phyloP scores from a whole-genome alignment of 163 green algal species.

The Chloroidium sp. region DNA sequence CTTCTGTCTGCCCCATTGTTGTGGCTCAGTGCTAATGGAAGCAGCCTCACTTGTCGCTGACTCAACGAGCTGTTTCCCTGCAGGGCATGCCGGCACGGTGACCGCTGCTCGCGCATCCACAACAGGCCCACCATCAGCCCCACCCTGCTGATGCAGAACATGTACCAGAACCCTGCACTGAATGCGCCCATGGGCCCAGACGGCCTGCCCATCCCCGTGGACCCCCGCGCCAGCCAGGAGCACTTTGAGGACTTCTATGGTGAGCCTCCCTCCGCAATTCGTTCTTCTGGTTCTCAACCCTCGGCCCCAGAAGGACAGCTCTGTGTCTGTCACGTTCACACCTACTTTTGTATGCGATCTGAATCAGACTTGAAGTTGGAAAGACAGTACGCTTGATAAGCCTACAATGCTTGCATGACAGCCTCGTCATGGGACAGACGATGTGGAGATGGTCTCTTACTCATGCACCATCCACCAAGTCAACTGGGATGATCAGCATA shows the following conservation, averaged over 20 bases:
- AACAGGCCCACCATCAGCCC: constrained; percentile 91
- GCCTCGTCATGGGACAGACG: too few species aligned
- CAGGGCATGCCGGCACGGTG: constrained; percentile 86
- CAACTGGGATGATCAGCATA: too few species aligned
- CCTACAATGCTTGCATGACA: too few species aligned
- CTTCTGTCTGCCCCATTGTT: not conserved
- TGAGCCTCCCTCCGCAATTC: constrained; percentile 11
- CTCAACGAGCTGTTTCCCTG: constrained; percentile 1
- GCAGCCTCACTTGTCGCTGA: not conserved
- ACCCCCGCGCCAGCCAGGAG: constrained; percentile 71
- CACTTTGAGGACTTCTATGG: constrained; percentile 69
- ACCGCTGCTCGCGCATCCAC: constrained; percentile 96
- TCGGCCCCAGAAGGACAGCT: too few species aligned
- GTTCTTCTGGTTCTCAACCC: too few species aligned
- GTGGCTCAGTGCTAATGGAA: not conserved
- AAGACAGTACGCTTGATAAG: not conserved
- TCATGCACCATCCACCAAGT: not conserved
- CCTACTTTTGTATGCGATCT: too few species aligned
- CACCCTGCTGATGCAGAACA: constrained; percentile 90
- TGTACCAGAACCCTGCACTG: constrained; percentile 92
- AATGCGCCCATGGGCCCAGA: constrained; percentile 66
- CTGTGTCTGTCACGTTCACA: too few species aligned
- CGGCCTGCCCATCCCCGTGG: constrained; percentile 73
- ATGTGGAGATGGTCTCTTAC: constrained; percentile 1
- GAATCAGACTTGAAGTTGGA: too few species aligned